A percentile compares a stretch with the other conserved stretches of the same genome.
These are phyloP conservation scores for Corymbia calophylla DNA, from an alignment of 441 rosid species.

Conservation along the genomic window DNA sequence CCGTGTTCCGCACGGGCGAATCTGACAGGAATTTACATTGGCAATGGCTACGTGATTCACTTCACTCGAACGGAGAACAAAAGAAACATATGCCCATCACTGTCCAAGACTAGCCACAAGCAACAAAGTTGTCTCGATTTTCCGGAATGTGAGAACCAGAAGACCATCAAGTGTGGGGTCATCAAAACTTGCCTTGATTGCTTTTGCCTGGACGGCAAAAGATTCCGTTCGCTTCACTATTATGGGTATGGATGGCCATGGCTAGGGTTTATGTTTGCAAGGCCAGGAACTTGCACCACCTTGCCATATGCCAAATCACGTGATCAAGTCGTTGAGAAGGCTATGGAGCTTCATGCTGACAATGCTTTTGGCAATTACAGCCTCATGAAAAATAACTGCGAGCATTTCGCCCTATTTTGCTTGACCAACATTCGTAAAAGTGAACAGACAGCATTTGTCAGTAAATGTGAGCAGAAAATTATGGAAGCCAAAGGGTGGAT, in stretches of 20 bases:
- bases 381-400: background rate
- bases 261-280: background rate
- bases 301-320: conserved; percentile 88
- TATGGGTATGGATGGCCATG: background rate
- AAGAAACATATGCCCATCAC: background rate
- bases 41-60: background rate
- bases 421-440: background rate
- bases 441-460: background rate
- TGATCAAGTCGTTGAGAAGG: conserved; percentile 32
- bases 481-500: background rate
- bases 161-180: background rate
- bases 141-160: background rate
- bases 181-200: background rate
- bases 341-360: background rate
- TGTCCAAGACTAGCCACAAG: background rate
- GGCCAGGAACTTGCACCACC: conserved; percentile 22
- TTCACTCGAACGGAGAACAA: background rate
- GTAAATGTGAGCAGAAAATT: background rate
- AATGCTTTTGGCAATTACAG: background rate
- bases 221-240: background rate
- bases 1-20: background rate
- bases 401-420: conserved; percentile 19
- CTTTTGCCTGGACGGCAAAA: background rate
- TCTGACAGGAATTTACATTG: background rate
- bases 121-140: background rate